Base-by-base conservation (phyloP, 1,284 basidiomycete genomes). In the Cryptococcus hybrid region DNA sequence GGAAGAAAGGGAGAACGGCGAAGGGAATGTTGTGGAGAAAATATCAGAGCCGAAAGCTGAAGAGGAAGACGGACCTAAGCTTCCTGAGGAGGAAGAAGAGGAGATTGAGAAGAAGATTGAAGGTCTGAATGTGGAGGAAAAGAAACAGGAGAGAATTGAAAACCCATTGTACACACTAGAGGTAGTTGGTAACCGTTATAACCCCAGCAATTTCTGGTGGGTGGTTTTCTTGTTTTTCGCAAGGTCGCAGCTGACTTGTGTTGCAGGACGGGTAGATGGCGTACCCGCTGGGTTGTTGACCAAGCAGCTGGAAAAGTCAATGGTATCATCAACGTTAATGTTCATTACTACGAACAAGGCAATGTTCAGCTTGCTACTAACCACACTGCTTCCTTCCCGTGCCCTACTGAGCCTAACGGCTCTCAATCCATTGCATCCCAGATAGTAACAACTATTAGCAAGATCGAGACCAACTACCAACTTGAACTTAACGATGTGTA, bases 331-430 rank as follows among this genome's bases (percentile, higher is more conserved):
- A 79, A 87, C 18, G 84, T 92, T 48, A 89, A 92, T 69, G 88
- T 95, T 30, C 93, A 97, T 75, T 97, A 97, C 73, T 97, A 92
- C 71, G 93, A 97, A 76, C 92, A 95, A 77, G 93, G 92, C 68
- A 94, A 94, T 72, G 93, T 95, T 37, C 93, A 96, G 84, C 83
- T 97, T 38, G 82, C 86, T 30, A 89, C 92, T 6, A 84, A 81
- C 2, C 88, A 92, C 70, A 79, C 80, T 12, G 76, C 88, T 40
- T 83, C 84, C 6, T 82, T 92, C 66, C 76, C 82, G 4, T 82
- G 90, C 42, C 87, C 89, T 2, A 72, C 84, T 13, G 78, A 86
- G 45, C 72, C 80, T 3, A 78, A 82, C 2, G 79, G 82, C 2
- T 74, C 84, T 6, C 82, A 85, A 3, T 75, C 78, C 7, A 57